A percentile compares a stretch with the other conserved stretches of the same genome.
These are phyloP conservation scores for Hermanozyma aechmeae DNA, from an alignment of 805 yeast genomes.

Conservation along the genomic window DNA sequence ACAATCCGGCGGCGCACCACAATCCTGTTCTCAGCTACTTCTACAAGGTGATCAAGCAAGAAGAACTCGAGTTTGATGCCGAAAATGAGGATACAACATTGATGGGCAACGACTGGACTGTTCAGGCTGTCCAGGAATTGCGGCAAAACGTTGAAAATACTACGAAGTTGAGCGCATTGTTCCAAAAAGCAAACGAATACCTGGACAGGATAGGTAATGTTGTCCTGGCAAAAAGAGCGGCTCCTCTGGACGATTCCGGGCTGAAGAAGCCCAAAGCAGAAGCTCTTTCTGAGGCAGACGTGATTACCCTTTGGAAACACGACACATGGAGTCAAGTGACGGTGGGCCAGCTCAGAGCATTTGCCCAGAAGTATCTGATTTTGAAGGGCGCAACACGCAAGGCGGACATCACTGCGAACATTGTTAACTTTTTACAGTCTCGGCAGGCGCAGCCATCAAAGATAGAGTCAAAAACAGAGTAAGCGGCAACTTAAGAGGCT, in stretches of 20 bases:
- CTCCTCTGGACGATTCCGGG: not conserved
- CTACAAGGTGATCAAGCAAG: slow-evolving; percentile 53
- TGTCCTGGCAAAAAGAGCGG: slow-evolving; percentile 7
- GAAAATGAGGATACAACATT: slow-evolving; percentile 7
- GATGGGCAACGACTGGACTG: slow-evolving; percentile 9
- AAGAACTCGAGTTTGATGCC: slow-evolving; percentile 47
- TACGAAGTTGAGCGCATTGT: slow-evolving; percentile 1
- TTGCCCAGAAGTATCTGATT: slow-evolving; percentile 23
- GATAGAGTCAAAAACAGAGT: too few species aligned
- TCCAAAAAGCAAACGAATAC: slow-evolving; percentile 2
- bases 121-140: slow-evolving; percentile 2
- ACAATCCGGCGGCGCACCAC: slow-evolving; percentile 45
- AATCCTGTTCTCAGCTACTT: slow-evolving; percentile 67
- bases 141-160: slow-evolving; percentile 1
- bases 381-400: slow-evolving; percentile 32
- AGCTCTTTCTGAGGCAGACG: slow-evolving; percentile 35
- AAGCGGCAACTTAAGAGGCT: too few species aligned
- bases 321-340: slow-evolving; percentile 25
- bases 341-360: slow-evolving; percentile 34
- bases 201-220: slow-evolving; percentile 4
- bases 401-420: slow-evolving; percentile 34
- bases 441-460: slow-evolving; percentile 1
- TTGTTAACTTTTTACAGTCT: slow-evolving; percentile 20
- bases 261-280: too few species aligned
- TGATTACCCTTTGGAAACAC: slow-evolving; percentile 34